Conservation (phyloP, 2,329 filamentous ascomycete genomes). For the Macrophomina phaseolina region DNA sequence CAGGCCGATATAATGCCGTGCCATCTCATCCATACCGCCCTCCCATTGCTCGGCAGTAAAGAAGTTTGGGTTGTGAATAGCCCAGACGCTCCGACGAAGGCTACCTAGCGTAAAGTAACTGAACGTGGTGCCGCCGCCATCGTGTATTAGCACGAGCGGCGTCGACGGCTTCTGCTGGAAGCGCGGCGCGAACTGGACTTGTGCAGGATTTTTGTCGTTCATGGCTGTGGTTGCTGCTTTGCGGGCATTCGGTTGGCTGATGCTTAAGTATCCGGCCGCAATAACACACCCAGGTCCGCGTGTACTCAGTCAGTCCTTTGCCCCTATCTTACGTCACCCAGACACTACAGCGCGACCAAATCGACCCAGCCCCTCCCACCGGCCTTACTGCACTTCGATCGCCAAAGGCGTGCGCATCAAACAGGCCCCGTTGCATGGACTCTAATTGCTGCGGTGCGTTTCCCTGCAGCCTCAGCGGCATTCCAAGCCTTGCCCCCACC, state of each 20-base stretch:
- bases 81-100: constrained; percentile 58
- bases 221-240: neutral
- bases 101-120: constrained; percentile 61
- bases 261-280: neutral
- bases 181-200: constrained; percentile 1
- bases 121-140: constrained; percentile 66
- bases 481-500: neutral
- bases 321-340: neutral
- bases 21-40: constrained; percentile 63
- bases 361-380: neutral
- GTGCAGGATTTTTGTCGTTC: constrained; percentile 7
- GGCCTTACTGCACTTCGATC: neutral
- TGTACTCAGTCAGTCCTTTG: neutral
- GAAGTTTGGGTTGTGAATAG: constrained; percentile 62
- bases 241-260: neutral
- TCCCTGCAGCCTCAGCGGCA: neutral
- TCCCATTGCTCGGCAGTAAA: constrained; percentile 54
- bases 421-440: neutral
- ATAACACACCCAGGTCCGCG: neutral
- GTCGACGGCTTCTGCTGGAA: constrained; percentile 32
- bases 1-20: constrained; percentile 54
- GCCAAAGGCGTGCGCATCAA: neutral
- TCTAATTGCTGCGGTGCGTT: neutral
- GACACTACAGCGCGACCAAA: neutral
- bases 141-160: constrained; percentile 65